These are phyloP conservation scores for Didymella sp. DNA, from an alignment of 2,329 filamentous ascomycete species.

Conservation along the genomic window DNA sequence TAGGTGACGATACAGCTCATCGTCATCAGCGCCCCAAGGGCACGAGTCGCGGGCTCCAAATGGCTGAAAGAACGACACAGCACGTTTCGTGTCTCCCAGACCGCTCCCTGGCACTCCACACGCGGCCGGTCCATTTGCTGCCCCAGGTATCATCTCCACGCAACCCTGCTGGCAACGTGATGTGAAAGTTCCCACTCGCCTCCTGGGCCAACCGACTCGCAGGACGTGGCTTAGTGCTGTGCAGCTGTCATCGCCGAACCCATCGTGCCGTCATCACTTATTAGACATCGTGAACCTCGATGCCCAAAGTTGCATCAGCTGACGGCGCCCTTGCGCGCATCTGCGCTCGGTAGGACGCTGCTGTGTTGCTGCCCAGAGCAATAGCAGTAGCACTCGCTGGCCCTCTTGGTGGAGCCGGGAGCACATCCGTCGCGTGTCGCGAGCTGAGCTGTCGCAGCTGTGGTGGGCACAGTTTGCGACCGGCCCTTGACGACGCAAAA, in stretches of 20 bases:
- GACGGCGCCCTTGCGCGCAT: conserved; percentile 33
- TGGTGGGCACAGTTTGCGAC: conserved; percentile 27
- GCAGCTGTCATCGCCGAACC: conserved; percentile 25
- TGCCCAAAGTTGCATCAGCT: conserved; percentile 36
- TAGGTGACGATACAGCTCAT: conserved; percentile 30
- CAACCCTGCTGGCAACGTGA: conserved; percentile 35
- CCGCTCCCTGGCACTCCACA: conserved; percentile 25
- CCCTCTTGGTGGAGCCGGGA: conserved; percentile 4
- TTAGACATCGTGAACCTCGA: conserved; percentile 22
- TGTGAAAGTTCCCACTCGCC: conserved; percentile 27
- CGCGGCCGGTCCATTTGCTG: conserved; percentile 42
- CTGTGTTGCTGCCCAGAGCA: conserved; percentile 30
- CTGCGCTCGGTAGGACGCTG: conserved; percentile 23
- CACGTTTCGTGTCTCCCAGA: conserved; percentile 37
- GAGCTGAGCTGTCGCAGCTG: conserved; percentile 36
- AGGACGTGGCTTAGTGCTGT: conserved; percentile 27
- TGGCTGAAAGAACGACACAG: conserved; percentile 33
- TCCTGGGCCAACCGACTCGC: conserved; percentile 34
- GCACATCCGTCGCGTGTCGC: conserved; percentile 36
- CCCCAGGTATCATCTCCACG: conserved; percentile 35
- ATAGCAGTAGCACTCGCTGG: conserved; percentile 10
- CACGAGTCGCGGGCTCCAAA: conserved; percentile 74
- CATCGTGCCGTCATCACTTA: conserved; percentile 30
- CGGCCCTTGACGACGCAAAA: conserved; percentile 26
- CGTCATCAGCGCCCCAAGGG: conserved; percentile 38